Conservation (phyloP, 192 early-diverging fungal genomes). For the Mortierella alpina region DNA sequence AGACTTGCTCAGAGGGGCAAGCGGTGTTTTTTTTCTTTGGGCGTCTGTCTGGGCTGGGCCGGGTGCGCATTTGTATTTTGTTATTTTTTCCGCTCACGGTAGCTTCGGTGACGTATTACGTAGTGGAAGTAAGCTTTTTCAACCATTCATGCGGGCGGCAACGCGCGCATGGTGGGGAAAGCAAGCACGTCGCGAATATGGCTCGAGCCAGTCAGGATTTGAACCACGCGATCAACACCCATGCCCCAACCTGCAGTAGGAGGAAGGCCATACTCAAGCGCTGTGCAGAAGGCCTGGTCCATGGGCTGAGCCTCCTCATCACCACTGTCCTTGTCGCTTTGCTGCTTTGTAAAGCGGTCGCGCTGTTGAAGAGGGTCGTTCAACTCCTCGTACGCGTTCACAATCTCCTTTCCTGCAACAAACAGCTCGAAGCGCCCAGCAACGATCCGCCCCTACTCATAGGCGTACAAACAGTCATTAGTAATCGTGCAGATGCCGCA, state of each 20-base stretch:
- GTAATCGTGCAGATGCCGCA: neutral
- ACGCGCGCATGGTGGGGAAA: slow-evolving; percentile 68
- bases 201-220: slow-evolving; percentile 71
- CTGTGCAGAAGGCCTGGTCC: slow-evolving; percentile 79
- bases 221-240: slow-evolving; percentile 85
- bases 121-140: neutral
- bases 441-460: slow-evolving; percentile 45
- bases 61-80: neutral
- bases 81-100: neutral
- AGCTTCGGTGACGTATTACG: slow-evolving; percentile 9
- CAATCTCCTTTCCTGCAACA: slow-evolving; percentile 79
- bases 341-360: slow-evolving; percentile 70
- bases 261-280: slow-evolving; percentile 86
- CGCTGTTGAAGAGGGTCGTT: slow-evolving; percentile 87
- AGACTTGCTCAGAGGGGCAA: neutral
- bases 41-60: neutral
- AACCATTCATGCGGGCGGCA: too few species aligned
- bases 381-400: slow-evolving; percentile 91
- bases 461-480: neutral
- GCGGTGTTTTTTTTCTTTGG: neutral
- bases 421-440: slow-evolving; percentile 86
- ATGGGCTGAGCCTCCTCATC: slow-evolving; percentile 81
- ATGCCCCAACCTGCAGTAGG: slow-evolving; percentile 93
- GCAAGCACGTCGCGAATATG: slow-evolving; percentile 87
- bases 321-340: slow-evolving; percentile 70